These are phyloP conservation scores for Hyphodiscus sp. DNA, from an alignment of 2,329 filamentous ascomycete species.

Conservation along the genomic window DNA sequence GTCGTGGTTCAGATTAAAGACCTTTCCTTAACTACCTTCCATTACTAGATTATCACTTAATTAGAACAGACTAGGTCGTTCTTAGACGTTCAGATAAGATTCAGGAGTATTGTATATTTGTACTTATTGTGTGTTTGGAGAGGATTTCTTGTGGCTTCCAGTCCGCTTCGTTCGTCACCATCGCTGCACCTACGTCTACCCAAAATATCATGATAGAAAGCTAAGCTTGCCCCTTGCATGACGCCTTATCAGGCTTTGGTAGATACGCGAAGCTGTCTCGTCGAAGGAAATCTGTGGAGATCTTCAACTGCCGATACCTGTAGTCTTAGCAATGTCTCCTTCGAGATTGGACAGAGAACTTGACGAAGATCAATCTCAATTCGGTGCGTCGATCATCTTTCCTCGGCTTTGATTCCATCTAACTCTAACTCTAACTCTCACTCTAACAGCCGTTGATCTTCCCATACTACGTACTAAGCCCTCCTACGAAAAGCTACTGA, in stretches of 20 bases:
- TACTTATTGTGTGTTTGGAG: neutral
- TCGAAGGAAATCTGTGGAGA: too few species aligned
- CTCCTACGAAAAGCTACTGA: conserved; percentile 54
- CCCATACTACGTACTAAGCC: conserved; percentile 80
- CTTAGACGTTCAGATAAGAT: neutral
- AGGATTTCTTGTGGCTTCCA: neutral
- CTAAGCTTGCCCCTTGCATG: too few species aligned
- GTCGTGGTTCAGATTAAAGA: neutral
- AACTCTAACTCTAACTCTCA: too few species aligned
- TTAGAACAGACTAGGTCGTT: neutral
- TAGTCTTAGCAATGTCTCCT: neutral
- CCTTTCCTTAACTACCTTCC: neutral
- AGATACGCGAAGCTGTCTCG: too few species aligned
- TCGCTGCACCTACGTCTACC: too few species aligned
- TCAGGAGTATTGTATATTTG: neutral
- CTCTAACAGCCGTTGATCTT: conserved; percentile 56
- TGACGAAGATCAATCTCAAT: neutral
- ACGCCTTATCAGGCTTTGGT: too few species aligned
- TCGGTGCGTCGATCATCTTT: neutral
- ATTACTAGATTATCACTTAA: neutral
- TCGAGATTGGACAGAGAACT: neutral
- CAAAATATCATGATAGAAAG: too few species aligned
- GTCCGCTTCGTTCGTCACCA: too few species aligned
- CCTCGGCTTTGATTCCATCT: too few species aligned
- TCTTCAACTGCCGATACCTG: neutral